Evolutionary conservation across 306 rosid species (phyloP).

Genomic region (Fragaria nilgerrensis): DNA sequence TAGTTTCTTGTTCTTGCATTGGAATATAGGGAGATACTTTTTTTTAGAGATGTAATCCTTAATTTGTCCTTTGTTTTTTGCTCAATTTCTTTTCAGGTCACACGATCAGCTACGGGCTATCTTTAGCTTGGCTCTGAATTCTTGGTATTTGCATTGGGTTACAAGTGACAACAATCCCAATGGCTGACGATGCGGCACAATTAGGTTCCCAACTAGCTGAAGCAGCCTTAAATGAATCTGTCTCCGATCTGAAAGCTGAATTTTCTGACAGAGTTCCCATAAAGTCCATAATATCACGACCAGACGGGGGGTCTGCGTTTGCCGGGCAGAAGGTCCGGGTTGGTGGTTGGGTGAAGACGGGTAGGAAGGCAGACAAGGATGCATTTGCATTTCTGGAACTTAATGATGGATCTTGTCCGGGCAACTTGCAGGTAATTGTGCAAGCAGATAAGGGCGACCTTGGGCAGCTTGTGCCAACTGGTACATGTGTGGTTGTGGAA

Average conservation of each 20-base stretch:
- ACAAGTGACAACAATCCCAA: conserved; percentile 4
- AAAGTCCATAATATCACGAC: conserved; percentile 52
- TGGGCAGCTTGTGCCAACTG: conserved; percentile 74
- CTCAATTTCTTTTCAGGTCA: background rate
- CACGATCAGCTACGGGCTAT: background rate
- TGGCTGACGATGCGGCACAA: conserved; percentile 46
- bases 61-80: background rate
- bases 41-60: background rate
- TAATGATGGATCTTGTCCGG: conserved; percentile 82
- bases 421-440: conserved; percentile 79
- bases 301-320: conserved; percentile 75
- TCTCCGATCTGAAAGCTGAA: conserved; percentile 29
- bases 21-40: no score
- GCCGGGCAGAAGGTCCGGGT: conserved; percentile 56
- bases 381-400: conserved; percentile 86
- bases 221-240: conserved; percentile 28
- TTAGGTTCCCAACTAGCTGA: conserved; percentile 51
- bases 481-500: conserved; percentile 72
- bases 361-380: conserved; percentile 92
- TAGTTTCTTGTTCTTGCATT: background rate
- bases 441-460: conserved; percentile 70
- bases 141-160: background rate
- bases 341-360: conserved; percentile 97
- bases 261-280: conserved; percentile 87
- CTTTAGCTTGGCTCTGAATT: background rate